Evolutionary conservation across 2,329 filamentous ascomycete species (phyloP).

Genomic region (Dactylonectria estremocensis): DNA sequence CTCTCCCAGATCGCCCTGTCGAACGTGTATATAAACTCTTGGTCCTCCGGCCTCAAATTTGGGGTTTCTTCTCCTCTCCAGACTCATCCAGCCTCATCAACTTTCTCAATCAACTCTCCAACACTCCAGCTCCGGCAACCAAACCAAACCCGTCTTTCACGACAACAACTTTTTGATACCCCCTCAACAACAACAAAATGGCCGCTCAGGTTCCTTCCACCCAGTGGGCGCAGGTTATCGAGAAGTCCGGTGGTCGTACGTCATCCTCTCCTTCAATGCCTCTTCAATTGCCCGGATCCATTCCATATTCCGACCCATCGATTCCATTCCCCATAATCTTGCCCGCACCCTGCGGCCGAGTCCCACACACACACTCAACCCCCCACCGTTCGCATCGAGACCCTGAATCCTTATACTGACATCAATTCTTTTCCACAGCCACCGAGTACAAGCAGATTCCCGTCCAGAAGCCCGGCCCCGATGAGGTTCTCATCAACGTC

Average conservation of each 20-base stretch:
- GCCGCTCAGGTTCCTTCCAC: constrained; percentile 76
- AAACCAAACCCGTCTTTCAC: constrained; percentile 40
- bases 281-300: neutral
- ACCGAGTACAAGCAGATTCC: constrained; percentile 85
- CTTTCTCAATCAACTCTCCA: constrained; percentile 42
- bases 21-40: constrained; percentile 50
- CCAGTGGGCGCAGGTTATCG: constrained; percentile 94
- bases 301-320: constrained; percentile 2
- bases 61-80: constrained; percentile 40
- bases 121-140: constrained; percentile 29
- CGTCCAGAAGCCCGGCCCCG: constrained; percentile 84
- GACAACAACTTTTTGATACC: constrained; percentile 43
- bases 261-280: constrained; percentile 37
- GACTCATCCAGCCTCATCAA: constrained; percentile 49
- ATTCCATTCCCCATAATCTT: constrained; percentile 16
- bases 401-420: constrained; percentile 33
- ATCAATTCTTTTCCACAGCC: constrained; percentile 57
- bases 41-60: constrained; percentile 40
- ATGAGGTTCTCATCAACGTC: constrained; percentile 93
- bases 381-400: constrained; percentile 37
- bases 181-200: constrained; percentile 47
- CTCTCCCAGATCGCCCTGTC: constrained; percentile 38
- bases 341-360: constrained; percentile 33
- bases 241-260: constrained; percentile 82
- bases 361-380: constrained; percentile 34